A percentile compares a stretch with the other conserved stretches of the same genome.
phyloP scores from a whole-genome alignment of 1,139 yeast species.

The Kodamaea anthophila region DNA sequence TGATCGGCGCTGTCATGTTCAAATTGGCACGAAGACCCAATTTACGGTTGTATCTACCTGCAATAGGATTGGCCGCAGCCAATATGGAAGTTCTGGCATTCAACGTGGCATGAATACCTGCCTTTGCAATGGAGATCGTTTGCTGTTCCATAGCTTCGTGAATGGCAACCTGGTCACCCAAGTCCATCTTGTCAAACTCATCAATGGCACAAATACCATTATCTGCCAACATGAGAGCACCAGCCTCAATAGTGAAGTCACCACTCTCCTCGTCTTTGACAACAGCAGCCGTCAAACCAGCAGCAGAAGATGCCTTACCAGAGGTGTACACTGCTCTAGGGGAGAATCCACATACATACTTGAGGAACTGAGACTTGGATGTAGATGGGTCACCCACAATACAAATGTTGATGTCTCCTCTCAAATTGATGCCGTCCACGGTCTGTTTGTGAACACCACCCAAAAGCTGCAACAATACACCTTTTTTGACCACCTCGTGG shows the following conservation, averaged over 20 bases:
- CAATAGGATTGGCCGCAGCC: conserved; percentile 97
- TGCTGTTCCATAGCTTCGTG: conserved; percentile 99
- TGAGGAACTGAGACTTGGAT: conserved; percentile 91
- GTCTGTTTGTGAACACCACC: conserved; percentile 97
- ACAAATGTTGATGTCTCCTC: conserved; percentile 97
- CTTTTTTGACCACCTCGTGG: conserved; percentile 91
- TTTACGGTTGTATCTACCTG: conserved; percentile 90
- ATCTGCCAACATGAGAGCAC: conserved; percentile 97
- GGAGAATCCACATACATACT: conserved; percentile 85
- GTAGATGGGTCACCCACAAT: conserved; percentile 98
- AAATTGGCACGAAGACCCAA: conserved; percentile 79
- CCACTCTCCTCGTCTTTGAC: conserved; percentile 97
- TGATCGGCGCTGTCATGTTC: conserved; percentile 98
- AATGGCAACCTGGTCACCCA: conserved; percentile 94
- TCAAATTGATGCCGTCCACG: conserved; percentile 86
- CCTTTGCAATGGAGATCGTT: conserved; percentile 95
- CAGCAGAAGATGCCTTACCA: conserved; percentile 98
- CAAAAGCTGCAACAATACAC: conserved; percentile 76
- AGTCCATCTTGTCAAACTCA: conserved; percentile 97
- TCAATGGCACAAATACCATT: conserved; percentile 98
- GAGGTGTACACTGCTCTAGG: conserved; percentile 97
- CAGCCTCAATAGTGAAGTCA: conserved; percentile 96
- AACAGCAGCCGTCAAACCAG: conserved; percentile 97
- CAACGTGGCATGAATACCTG: conserved; percentile 95
- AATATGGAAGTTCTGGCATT: conserved; percentile 93